A percentile compares a stretch with the other conserved stretches of the same genome.
Conservation (phyloP, 495 filamentous ascomycete species). For the Neurospora sp. region DNA sequence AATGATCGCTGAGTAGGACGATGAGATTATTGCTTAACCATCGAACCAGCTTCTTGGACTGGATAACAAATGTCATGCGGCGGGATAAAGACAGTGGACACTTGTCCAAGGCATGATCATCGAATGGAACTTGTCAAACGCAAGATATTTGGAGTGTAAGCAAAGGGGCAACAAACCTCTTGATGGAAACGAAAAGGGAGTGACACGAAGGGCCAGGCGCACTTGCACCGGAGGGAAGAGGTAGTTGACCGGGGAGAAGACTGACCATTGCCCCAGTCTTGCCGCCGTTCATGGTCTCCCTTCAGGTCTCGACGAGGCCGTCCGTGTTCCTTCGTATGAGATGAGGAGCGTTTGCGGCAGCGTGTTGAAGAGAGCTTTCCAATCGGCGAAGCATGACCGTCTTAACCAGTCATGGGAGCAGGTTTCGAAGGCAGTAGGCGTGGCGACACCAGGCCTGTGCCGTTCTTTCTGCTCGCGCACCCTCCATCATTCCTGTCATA, state of each 20-base stretch:
- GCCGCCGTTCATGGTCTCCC: background rate
- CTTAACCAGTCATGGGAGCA: background rate
- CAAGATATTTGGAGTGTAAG: background rate
- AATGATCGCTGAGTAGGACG: background rate
- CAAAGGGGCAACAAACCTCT: background rate
- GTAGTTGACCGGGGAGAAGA: background rate
- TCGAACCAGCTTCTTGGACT: background rate
- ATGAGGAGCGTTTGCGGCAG: background rate
- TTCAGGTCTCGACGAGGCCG: background rate
- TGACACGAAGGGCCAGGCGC: background rate
- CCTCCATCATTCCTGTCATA: background rate
- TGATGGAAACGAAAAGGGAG: background rate
- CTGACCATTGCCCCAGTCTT: background rate
- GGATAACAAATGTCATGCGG: background rate
- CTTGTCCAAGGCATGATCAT: background rate
- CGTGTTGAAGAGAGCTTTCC: background rate
- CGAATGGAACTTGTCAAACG: background rate
- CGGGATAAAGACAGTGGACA: background rate
- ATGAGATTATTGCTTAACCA: background rate
- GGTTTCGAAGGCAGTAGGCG: fast-evolving
- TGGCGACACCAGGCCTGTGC: background rate
- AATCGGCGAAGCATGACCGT: background rate
- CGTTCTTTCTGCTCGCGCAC: background rate
- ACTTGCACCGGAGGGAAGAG: background rate
- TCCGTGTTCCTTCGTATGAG: background rate